phyloP scores from a whole-genome alignment of 1,139 yeast genomes.

The Lodderomyces metapsilosis region DNA sequence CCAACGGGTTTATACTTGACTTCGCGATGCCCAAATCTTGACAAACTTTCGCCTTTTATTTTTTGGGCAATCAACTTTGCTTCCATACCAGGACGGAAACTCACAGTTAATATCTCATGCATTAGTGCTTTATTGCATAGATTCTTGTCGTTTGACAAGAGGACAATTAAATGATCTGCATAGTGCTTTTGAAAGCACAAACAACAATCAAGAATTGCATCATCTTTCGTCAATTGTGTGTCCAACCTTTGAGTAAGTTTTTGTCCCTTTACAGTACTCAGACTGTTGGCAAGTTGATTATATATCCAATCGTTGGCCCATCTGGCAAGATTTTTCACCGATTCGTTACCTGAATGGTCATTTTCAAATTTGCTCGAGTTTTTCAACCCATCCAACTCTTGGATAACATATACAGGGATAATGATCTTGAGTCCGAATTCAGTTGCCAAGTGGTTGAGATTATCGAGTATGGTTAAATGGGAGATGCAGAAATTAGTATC shows the following conservation, averaged over 20 bases:
- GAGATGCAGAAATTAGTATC: constrained; percentile 80
- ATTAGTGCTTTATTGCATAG: constrained; percentile 74
- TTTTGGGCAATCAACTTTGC: constrained; percentile 47
- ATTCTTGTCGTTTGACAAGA: constrained; percentile 80
- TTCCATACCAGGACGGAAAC: not conserved
- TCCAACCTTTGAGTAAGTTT: constrained; percentile 51
- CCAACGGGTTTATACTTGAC: not conserved
- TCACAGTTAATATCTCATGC: constrained; percentile 56
- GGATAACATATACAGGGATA: constrained; percentile 67
- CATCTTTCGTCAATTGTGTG: constrained; percentile 56
- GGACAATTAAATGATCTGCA: constrained; percentile 51
- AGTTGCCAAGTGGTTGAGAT: constrained; percentile 38
- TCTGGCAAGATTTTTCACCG: constrained; percentile 43
- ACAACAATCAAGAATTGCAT: constrained; percentile 84
- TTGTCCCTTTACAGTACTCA: constrained; percentile 64
- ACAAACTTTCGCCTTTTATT: constrained; percentile 42
- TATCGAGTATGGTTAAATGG: constrained; percentile 57
- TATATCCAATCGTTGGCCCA: constrained; percentile 81
- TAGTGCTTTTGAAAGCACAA: constrained; percentile 50
- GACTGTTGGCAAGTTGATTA: constrained; percentile 51
- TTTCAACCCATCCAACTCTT: constrained; percentile 81
- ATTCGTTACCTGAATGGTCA: constrained; percentile 17
- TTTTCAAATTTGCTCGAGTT: constrained; percentile 24
- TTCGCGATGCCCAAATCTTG: constrained; percentile 18
- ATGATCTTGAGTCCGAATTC: constrained; percentile 51